A percentile compares a stretch with the other conserved stretches of the same genome.
Conservation (phyloP, 2,329 filamentous ascomycete species). For the Nemania serpens region DNA sequence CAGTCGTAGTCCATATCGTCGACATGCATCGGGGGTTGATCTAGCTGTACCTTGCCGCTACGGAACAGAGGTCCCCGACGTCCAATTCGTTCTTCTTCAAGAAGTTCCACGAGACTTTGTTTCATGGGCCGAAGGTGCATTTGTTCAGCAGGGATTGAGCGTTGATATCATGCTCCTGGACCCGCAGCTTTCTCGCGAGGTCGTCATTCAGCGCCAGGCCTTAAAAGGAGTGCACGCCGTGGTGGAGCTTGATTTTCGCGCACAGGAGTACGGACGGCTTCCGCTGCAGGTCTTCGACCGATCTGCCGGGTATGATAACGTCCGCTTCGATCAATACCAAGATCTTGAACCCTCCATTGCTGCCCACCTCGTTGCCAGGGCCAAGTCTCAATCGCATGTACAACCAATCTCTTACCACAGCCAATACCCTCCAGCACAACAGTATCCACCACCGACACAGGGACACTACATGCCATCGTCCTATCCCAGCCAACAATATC, state of each 20-base stretch:
- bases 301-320: slow-evolving; percentile 71
- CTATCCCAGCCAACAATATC: slow-evolving; percentile 32
- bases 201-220: slow-evolving; percentile 83
- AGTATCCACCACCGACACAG: slow-evolving; percentile 31
- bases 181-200: slow-evolving; percentile 74
- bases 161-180: slow-evolving; percentile 81
- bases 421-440: slow-evolving; percentile 38
- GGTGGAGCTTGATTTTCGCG: slow-evolving; percentile 71
- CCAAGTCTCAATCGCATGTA: slow-evolving; percentile 55
- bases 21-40: slow-evolving; percentile 57
- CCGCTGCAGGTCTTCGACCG: slow-evolving; percentile 86
- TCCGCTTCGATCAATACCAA: slow-evolving; percentile 86
- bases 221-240: slow-evolving; percentile 88
- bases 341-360: slow-evolving; percentile 79
- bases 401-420: slow-evolving; percentile 35
- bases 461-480: slow-evolving; percentile 40
- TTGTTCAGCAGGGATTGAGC: slow-evolving; percentile 71
- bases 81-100: slow-evolving; percentile 83
- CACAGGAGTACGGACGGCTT: slow-evolving; percentile 74
- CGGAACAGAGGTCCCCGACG: slow-evolving; percentile 79
- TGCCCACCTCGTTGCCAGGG: slow-evolving; percentile 77
- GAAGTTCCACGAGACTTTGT: slow-evolving; percentile 81
- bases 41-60: slow-evolving; percentile 75
- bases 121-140: slow-evolving; percentile 77
- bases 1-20: slow-evolving; percentile 68